These are phyloP conservation scores for Eleusine coracana DNA, from an alignment of 176 grass and related monocot genomes.

Conservation along the genomic window DNA sequence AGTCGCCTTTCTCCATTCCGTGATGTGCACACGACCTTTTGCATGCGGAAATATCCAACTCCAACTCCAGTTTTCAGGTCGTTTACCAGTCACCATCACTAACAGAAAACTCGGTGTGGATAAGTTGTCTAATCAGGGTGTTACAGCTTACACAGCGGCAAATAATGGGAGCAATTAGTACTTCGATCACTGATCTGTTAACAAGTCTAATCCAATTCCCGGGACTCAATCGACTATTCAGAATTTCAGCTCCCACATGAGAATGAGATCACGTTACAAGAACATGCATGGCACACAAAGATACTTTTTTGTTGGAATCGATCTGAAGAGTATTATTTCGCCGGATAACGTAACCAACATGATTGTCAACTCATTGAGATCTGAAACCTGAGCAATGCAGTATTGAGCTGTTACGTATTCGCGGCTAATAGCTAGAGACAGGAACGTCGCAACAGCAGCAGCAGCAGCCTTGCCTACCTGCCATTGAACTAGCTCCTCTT, in stretches of 20 bases:
- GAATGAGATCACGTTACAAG: not conserved
- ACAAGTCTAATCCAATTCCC: no score
- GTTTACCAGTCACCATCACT: not conserved
- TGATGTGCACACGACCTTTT: conserved; percentile 37
- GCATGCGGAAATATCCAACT: not conserved
- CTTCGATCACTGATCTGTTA: no score
- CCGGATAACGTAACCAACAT: not conserved
- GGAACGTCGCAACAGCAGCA: conserved; percentile 9
- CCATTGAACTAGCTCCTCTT: not conserved
- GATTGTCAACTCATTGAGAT: conserved; percentile 4
- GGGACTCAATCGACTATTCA: no score
- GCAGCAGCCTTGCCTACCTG: not conserved
- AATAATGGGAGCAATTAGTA: not conserved
- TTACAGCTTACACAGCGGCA: not conserved
- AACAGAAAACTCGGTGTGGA: not conserved
- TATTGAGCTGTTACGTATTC: not conserved
- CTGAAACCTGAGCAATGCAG: not conserved
- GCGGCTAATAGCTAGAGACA: not conserved
- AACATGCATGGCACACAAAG: not conserved
- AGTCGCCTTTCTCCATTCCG: conserved; percentile 1
- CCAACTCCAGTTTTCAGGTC: not conserved
- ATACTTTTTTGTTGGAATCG: conserved; percentile 15
- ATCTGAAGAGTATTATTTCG: not conserved
- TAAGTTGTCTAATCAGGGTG: not conserved
- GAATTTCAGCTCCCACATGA: not conserved